Evolutionary conservation across 441 rosid genomes (phyloP), one percentile per base, ranked within the genome.

Genomic region (Pelargonium australe): DNA sequence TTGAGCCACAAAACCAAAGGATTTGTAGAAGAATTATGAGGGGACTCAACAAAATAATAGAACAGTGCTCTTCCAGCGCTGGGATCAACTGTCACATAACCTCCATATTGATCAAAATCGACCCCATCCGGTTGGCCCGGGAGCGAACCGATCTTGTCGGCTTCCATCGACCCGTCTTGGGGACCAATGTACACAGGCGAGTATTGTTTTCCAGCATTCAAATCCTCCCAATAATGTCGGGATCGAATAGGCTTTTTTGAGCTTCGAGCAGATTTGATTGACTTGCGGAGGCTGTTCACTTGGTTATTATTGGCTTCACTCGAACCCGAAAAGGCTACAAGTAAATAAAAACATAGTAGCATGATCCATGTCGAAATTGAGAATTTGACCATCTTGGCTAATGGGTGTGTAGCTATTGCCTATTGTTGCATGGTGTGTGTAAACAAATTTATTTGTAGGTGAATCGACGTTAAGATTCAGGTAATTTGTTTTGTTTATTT

Each of bases 1-100:
- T 76, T 79, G 70, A 81, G 69, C 85, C 85, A 81, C 66, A 81
- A 67, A 49, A 81, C 69, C 61, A 81, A 72, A 41, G 85, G 85
- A 55, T 72, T 76, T 13, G 74, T 34, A 37, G 77, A 61, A 70
- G 78, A 65, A 53, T 70, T 72, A 2, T 53, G 68, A 1, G 82
- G 80, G 8, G 80, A 77, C 72, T 78, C 84, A 28, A 73, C 82
- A n/a, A 81, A 76, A 67, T 72, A 81, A 45, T 81, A 81, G 67
- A 81, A 81, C 11, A 78, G 66, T 3, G 78, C 77, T 73, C 84
- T 75, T 43, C 76, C 78, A 9, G 73, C 77, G 5, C 17, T 23
- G 1, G 67, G 68, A 25, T 74, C 78, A 31, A 81, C 77, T 2
- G 84, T 76, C 5, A 81, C 80, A 41, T 81, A 76, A 37, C 84